A percentile compares a stretch with the other conserved stretches of the same genome.
Conservation (phyloP, 2,329 filamentous ascomycete species). For the Lachnellula arida region DNA sequence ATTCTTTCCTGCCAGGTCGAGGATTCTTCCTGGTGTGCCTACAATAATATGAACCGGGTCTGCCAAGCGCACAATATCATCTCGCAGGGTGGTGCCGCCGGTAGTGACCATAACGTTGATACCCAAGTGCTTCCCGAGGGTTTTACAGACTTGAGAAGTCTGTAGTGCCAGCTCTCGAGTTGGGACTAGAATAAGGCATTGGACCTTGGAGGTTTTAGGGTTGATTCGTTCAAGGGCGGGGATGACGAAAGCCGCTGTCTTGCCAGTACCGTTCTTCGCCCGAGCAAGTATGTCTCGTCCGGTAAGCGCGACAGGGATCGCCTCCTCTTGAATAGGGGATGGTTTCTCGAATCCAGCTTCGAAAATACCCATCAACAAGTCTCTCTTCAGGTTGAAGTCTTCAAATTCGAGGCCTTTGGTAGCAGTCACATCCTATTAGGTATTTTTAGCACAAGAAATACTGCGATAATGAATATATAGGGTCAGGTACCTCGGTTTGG, state of each 20-base stretch:
- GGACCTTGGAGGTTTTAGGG: conserved; percentile 92
- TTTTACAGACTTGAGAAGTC: conserved; percentile 99
- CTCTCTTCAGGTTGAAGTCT: conserved; percentile 90
- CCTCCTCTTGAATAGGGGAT: conserved; percentile 98
- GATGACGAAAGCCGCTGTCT: conserved; percentile 97
- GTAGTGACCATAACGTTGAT: conserved; percentile 99
- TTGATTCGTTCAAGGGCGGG: conserved; percentile 94
- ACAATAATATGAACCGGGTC: conserved; percentile 97
- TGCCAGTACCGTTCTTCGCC: conserved; percentile 98
- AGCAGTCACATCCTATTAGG: conserved; percentile 82
- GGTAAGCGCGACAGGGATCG: conserved; percentile 92
- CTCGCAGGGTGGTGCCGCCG: conserved; percentile 87
- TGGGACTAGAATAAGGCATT: conserved; percentile 92
- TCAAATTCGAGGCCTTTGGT: conserved; percentile 98
- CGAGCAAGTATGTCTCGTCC: conserved; percentile 92
- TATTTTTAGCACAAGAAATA: conserved; percentile 14
- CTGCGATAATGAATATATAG: not conserved
- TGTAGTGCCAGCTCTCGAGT: conserved; percentile 96
- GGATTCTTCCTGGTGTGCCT: conserved; percentile 91
- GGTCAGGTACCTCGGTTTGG: conserved; percentile 65
- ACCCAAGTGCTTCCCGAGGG: conserved; percentile 90
- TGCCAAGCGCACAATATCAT: conserved; percentile 92
- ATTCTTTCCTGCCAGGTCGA: conserved; percentile 93
- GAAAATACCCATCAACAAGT: conserved; percentile 98
- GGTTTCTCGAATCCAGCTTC: conserved; percentile 98